phyloP scores from a whole-genome alignment of 192 early-diverging fungal genomes.

The Coemansia sp. region DNA sequence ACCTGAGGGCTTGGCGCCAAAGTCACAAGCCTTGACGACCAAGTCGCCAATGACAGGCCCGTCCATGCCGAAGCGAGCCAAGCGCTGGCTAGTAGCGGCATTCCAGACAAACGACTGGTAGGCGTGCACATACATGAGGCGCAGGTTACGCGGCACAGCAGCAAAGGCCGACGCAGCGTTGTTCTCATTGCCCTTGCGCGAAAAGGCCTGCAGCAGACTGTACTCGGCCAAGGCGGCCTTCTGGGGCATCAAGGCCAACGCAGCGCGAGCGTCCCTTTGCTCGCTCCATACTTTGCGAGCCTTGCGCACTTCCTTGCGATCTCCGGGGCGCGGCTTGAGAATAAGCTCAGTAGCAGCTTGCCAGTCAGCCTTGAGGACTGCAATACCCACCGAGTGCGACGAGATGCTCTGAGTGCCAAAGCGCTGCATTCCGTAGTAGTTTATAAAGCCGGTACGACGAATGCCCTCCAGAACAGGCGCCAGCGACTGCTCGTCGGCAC shows the following conservation, averaged over 20 bases:
- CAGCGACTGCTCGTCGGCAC: constrained; percentile 54
- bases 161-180: constrained; percentile 65
- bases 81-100: constrained; percentile 70
- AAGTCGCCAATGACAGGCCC: constrained; percentile 82
- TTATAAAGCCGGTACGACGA: constrained; percentile 80
- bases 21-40: constrained; percentile 52
- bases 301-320: constrained; percentile 57
- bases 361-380: constrained; percentile 73
- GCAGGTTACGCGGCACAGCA: constrained; percentile 77
- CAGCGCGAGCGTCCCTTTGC: constrained; percentile 58
- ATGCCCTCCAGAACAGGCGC: constrained; percentile 64
- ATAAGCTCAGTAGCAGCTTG: constrained; percentile 73
- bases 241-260: constrained; percentile 66
- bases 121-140: constrained; percentile 92
- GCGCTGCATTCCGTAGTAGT: constrained; percentile 98
- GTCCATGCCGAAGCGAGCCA: constrained; percentile 62
- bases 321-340: constrained; percentile 77
- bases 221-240: constrained; percentile 67
- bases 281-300: constrained; percentile 72
- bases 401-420: constrained; percentile 85
- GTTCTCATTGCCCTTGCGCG: constrained; percentile 40
- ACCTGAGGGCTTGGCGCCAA: background rate
- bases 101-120: constrained; percentile 98
- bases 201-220: constrained; percentile 62
- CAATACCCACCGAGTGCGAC: constrained; percentile 78